A percentile compares a stretch with the other conserved stretches of the same genome.
phyloP scores from a whole-genome alignment of 2,329 filamentous ascomycete species.

The Aspergillus viridinutans region DNA sequence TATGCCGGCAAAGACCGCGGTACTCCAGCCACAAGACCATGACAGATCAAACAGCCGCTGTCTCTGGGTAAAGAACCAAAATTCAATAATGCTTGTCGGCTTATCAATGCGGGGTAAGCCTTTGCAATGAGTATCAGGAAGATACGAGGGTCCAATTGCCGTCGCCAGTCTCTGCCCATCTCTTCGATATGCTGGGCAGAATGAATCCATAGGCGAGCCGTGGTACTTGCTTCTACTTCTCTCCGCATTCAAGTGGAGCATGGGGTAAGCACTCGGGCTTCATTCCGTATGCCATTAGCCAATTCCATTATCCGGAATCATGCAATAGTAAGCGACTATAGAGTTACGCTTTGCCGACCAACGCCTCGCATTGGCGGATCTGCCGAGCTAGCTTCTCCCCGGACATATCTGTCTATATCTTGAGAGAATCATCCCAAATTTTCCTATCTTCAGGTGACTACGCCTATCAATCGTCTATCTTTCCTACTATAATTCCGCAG shows the following conservation, averaged over 20 bases:
- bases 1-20: neutral
- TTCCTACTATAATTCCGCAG: too few relatives aligned
- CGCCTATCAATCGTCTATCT: neutral
- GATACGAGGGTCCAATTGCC: too few relatives aligned
- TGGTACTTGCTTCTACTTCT: too few relatives aligned
- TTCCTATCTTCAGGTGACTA: neutral
- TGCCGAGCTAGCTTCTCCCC: constrained; percentile 3
- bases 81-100: too few relatives aligned
- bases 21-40: neutral
- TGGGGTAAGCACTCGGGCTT: constrained; percentile 1
- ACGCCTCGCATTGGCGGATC: constrained; percentile 7
- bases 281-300: constrained; percentile 18
- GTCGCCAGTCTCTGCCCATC: too few relatives aligned
- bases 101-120: neutral
- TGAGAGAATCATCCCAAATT: neutral
- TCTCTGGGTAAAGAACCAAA: too few relatives aligned
- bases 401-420: too few relatives aligned
- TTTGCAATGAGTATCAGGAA: neutral
- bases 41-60: neutral
- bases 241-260: too few relatives aligned
- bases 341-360: constrained; percentile 8
- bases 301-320: neutral
- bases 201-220: too few relatives aligned
- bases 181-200: too few relatives aligned
- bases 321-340: constrained; percentile 1